Evolutionary conservation across 306 rosid genomes (phyloP), one percentile per base, ranked within the genome.

Genomic region (Gillenia trifoliata): DNA sequence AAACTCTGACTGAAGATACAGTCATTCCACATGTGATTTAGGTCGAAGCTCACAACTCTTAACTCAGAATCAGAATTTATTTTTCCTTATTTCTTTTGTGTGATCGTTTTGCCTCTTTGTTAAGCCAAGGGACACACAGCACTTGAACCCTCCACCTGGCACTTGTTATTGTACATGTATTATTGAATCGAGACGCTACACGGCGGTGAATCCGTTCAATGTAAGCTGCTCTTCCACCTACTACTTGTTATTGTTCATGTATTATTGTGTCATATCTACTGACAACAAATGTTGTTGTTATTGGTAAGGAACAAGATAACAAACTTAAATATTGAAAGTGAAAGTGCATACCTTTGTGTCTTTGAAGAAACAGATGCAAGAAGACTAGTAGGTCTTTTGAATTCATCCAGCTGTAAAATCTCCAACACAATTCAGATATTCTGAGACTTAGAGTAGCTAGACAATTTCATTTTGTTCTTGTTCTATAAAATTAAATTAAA

Each of bases 371-470:
- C 25, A 28, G 3, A 3, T 47, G 19, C 25, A 26, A 47, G 29
- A 68, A 2, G 72, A 66, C 71, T 40, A 68, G 59, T 10, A 43
- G 59, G 47, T 68, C 13, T 26, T 45, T 68, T 45, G 71, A 52
- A n/a, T 41, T 33, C 71, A 41, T 15, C 34, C 71, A 66, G 11
- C 23, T 40, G 71, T 23, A 28, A 66, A 40, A 66, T 40, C 55
- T 41, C 23, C 54, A 26, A 8, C 38, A 10, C 55, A 66, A 12
- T 36, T 8, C 41, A 41, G 28, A 8, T 43, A 50, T 50, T 49
- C 19, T 49, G 16, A 50, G 6, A 50, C 19, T 49, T 50, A 50
- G 6, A 50, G 11, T 5, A 22, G 5, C 29, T 22, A n/a, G n/a
- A 55, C 15, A 55, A 22, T 8, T 55, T 55, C 52, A 45, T 45